These are phyloP conservation scores for Fusarium praegraminearum DNA, from an alignment of 2,329 filamentous ascomycete species.

Conservation along the genomic window DNA sequence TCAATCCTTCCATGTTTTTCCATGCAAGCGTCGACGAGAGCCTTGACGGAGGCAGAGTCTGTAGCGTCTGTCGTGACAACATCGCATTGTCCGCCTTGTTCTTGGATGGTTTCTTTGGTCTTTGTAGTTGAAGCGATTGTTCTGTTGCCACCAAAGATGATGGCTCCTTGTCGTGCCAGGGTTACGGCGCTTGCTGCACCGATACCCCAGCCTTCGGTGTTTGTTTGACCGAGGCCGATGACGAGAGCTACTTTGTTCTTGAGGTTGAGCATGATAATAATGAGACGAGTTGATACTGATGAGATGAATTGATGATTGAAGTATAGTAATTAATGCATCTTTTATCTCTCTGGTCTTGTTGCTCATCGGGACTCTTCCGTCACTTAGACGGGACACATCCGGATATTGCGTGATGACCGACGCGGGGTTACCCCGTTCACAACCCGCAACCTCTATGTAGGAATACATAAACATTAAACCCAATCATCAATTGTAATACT, in stretches of 20 bases:
- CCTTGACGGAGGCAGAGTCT: constrained; percentile 62
- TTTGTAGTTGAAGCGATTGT: constrained; percentile 55
- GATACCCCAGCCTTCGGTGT: constrained; percentile 62
- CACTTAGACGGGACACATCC: constrained; percentile 5
- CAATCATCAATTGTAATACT: not conserved
- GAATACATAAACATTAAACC: constrained; percentile 44
- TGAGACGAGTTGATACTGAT: not conserved
- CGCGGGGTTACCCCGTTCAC: constrained; percentile 35
- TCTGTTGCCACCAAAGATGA: constrained; percentile 64
- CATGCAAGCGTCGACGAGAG: constrained; percentile 64
- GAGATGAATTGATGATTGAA: accelerated
- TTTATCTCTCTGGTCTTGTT: not conserved
- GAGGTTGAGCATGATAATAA: constrained; percentile 53
- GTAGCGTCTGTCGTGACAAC: constrained; percentile 65
- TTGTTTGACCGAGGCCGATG: constrained; percentile 60
- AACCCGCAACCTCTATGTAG: not conserved
- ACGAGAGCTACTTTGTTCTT: constrained; percentile 59
- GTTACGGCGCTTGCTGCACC: constrained; percentile 62
- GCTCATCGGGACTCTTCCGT: not conserved
- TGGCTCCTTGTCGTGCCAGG: constrained; percentile 61
- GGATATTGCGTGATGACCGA: constrained; percentile 36
- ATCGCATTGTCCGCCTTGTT: constrained; percentile 51
- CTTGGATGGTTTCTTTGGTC: constrained; percentile 55
- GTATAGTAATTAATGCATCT: not conserved
- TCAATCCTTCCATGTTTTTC: constrained; percentile 67